A percentile compares a stretch with the other conserved stretches of the same genome.
Evolutionary conservation across 2,329 filamentous ascomycete species (phyloP).

Genomic region (Zasmidium angulare): DNA sequence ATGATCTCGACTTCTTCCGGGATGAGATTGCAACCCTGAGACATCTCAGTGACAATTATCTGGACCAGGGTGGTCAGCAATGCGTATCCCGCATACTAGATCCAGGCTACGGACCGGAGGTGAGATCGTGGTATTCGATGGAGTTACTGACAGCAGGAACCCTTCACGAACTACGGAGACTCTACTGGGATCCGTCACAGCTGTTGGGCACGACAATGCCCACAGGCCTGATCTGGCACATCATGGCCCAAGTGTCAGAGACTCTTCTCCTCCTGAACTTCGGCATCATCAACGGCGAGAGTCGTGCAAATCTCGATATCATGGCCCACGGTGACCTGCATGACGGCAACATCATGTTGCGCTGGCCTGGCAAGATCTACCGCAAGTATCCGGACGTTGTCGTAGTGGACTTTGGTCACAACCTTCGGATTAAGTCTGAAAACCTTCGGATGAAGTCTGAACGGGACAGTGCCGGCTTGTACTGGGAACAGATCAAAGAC

Average conservation of each 20-base stretch:
- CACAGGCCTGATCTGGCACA: not conserved
- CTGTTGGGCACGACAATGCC: not conserved
- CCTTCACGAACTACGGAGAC: not conserved
- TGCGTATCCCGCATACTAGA: no score
- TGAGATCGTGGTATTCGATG: not conserved
- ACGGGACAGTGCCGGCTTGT: not conserved
- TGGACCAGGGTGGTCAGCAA: no score
- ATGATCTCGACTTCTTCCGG: not conserved
- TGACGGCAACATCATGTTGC: not conserved
- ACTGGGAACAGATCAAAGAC: no score
- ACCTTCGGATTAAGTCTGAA: not conserved
- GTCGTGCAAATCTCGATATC: not conserved
- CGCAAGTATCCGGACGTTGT: constrained; percentile 2
- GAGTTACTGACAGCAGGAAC: not conserved
- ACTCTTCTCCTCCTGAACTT: not conserved
- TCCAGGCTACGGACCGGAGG: no score
- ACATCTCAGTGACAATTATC: not conserved
- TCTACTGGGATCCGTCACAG: not conserved
- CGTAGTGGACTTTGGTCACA: not conserved
- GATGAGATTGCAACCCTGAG: not conserved
- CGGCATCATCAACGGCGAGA: not conserved
- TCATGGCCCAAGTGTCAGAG: not conserved
- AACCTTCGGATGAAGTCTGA: not conserved
- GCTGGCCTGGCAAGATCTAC: not conserved
- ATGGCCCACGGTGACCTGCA: not conserved